Evolutionary conservation across 2,329 filamentous ascomycete species (phyloP), one percentile per base, ranked within the genome.

Genomic region (Monosporascus sp.): DNA sequence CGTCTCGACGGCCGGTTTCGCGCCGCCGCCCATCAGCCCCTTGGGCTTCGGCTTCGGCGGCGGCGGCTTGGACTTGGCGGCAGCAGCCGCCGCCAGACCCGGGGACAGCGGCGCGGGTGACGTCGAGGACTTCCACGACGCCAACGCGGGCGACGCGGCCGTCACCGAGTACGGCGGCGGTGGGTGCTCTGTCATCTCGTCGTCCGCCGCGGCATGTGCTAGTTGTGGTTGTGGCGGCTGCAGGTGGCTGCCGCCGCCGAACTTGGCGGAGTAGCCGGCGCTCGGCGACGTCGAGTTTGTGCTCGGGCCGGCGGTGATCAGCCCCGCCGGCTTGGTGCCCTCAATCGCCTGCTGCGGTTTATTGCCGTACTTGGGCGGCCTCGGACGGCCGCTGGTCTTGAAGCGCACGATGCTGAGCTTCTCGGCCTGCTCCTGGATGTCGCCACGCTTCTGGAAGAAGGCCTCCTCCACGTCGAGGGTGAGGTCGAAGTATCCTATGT

Each of bases 401-500:
- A 92, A 99, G 62, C 92, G 90, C 58, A 89, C 85, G 59, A 99
- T 97, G 14, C 83, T 79, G 18, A 99, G 77, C 38, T 82, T 84
- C 71, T 99, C 94, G n/a, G 88, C 84, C 57, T 81, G 83, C 60
- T 95, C 89, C 67, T 94, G 87, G 55, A 94, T 86, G 62, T 95
- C 88, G 25, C 91, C 93, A 31, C 92, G 88, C 76, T 97, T 97
- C 70, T 84, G 81, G 64, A 89, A 78, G 69, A 96, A 99, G 14
- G 90, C 92, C 58, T 93, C 93, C 69, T 97, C 90, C 44, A 99
- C 87, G 65, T 96, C 92, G 35, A 89, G 80, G 2, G 88, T 89
- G 49, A 99, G 81, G 70, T 99, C 89, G 71, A 99, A 99, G 74
- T 99, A 99, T 56, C 91, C 91, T 67, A 99, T 99, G 66, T 97